A percentile compares a stretch with the other conserved stretches of the same genome.
phyloP scores from a whole-genome alignment of 441 rosid genomes.

The Populus trichocarpa region DNA sequence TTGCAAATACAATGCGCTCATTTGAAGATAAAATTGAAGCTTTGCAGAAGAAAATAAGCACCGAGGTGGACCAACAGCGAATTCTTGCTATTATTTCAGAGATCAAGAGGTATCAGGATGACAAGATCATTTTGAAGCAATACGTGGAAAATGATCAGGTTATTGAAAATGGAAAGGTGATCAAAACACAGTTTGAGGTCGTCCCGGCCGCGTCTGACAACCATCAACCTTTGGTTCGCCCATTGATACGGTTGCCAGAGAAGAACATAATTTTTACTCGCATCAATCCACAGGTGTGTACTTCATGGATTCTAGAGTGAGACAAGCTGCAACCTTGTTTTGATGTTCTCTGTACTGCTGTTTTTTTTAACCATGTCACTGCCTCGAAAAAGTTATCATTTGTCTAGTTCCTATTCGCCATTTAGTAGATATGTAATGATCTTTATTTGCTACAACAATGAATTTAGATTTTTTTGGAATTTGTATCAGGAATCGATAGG shows the following conservation, averaged over 20 bases:
- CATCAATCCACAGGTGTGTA: conserved; percentile 81
- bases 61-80: conserved; percentile 70
- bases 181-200: conserved; percentile 62
- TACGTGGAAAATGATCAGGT: conserved; percentile 87
- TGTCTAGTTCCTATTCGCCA: neutral
- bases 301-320: conserved; percentile 10
- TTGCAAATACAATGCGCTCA: conserved; percentile 93
- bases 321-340: neutral
- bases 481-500: neutral
- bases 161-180: conserved; percentile 81
- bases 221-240: conserved; percentile 74
- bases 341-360: neutral
- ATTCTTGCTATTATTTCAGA: conserved; percentile 66
- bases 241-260: conserved; percentile 79
- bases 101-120: conserved; percentile 90
- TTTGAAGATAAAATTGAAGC: conserved; percentile 89
- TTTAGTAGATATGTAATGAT: neutral
- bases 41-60: conserved; percentile 65
- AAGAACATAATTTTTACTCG: conserved; percentile 85
- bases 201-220: conserved; percentile 78
- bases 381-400: neutral
- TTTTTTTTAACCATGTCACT: neutral
- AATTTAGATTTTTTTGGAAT: neutral
- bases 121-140: conserved; percentile 76
- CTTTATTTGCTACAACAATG: neutral